phyloP scores from a whole-genome alignment of 306 rosid species.

The Dryas alaskensis region DNA sequence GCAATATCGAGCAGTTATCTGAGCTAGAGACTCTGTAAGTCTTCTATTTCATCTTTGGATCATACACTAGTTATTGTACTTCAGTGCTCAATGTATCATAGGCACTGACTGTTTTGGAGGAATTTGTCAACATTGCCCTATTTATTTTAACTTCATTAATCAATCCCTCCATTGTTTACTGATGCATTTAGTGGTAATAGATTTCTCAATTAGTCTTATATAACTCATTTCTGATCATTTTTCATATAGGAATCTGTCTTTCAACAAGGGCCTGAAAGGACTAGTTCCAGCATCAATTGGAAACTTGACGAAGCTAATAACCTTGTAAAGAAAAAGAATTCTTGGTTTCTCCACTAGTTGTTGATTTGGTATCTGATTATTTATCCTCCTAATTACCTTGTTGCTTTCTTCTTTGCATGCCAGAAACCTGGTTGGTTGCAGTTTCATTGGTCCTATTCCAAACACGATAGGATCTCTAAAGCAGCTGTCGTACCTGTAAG shows the following conservation, averaged over 20 bases:
- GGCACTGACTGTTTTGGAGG: background rate
- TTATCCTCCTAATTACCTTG: background rate
- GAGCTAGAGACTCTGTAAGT: constrained; percentile 42
- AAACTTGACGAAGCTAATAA: constrained; percentile 25
- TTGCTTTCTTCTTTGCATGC: constrained; percentile 17
- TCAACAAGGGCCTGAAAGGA: constrained; percentile 47
- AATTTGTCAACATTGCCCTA: background rate
- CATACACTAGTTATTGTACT: background rate
- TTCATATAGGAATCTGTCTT: constrained; percentile 46
- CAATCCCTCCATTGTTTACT: background rate
- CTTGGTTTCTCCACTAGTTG: background rate
- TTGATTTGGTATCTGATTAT: background rate
- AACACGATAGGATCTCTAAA: constrained; percentile 52
- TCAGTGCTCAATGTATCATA: background rate
- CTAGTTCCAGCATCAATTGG: constrained; percentile 38
- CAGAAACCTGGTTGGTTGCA: constrained; percentile 59
- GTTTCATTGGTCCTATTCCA: constrained; percentile 66
- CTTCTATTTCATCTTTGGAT: background rate
- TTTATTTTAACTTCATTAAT: background rate
- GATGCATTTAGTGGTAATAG: background rate
- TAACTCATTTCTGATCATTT: background rate
- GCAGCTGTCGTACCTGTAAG: constrained; percentile 57
- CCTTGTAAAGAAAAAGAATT: constrained; percentile 23
- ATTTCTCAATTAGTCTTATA: background rate
- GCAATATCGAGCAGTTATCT: constrained; percentile 44